These are phyloP conservation scores for Hygrophoropsis aurantiaca DNA, from an alignment of 768 basidiomycete species.

Conservation along the genomic window DNA sequence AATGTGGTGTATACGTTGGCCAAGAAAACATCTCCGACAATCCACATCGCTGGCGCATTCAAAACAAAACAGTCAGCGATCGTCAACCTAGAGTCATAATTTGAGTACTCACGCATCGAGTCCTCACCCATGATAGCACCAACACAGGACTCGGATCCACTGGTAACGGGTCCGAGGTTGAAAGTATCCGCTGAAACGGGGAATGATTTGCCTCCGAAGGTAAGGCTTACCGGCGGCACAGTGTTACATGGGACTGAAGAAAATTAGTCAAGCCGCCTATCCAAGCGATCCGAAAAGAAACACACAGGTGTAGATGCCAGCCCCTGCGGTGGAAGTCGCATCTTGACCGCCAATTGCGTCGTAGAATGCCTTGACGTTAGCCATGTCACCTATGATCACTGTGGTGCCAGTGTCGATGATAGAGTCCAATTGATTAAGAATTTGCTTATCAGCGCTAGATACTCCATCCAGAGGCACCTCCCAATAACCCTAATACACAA, in stretches of 20 bases:
- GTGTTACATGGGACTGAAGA: slow-evolving; percentile 27
- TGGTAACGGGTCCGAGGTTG: slow-evolving; percentile 35
- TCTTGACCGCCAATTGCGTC: slow-evolving; percentile 21
- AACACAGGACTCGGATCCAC: slow-evolving; percentile 26
- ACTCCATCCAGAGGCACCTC: slow-evolving; percentile 14
- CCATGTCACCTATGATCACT: slow-evolving; percentile 6
- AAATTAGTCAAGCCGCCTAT: background rate
- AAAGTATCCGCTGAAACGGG: slow-evolving; percentile 27
- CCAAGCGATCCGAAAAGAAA: slow-evolving; percentile 6
- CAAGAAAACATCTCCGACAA: slow-evolving; percentile 33
- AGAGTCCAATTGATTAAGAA: slow-evolving; percentile 7
- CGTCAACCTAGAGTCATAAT: background rate
- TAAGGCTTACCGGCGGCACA: slow-evolving; percentile 29
- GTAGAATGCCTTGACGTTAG: slow-evolving; percentile 18
- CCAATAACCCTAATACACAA: slow-evolving; percentile 15
- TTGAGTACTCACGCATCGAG: slow-evolving; percentile 3
- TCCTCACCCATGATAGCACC: slow-evolving; percentile 24
- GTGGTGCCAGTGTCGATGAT: slow-evolving; percentile 23
- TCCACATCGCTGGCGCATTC: slow-evolving; percentile 11
- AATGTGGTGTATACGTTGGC: slow-evolving; percentile 42
- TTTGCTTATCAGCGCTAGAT: background rate
- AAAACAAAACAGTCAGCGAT: background rate
- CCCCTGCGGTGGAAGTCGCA: slow-evolving; percentile 13
- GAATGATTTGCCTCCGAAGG: slow-evolving; percentile 37
- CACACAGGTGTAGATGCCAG: slow-evolving; percentile 34